Percentiles rank a stretch among this genome's conserved stretches.
Evolutionary conservation across 768 basidiomycete species (phyloP).

Genomic region (Tylopilus plumbeoviolaceoides): DNA sequence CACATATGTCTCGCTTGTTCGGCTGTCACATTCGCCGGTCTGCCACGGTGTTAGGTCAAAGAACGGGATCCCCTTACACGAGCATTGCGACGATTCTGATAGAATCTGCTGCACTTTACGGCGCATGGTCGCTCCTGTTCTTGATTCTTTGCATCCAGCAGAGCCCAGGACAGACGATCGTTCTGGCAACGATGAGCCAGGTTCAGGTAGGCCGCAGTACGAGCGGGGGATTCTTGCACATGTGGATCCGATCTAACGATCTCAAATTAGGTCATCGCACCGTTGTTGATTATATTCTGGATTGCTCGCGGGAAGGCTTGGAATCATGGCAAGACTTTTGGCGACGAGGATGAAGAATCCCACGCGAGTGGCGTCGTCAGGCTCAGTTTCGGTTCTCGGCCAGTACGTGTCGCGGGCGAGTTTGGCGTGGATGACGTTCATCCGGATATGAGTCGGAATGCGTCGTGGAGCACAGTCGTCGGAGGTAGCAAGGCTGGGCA

Average conservation of each 20-base stretch:
- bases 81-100: slow-evolving; percentile 19
- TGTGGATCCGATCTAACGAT: background rate
- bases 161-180: slow-evolving; percentile 15
- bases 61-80: slow-evolving; percentile 19
- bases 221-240: background rate
- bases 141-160: slow-evolving; percentile 15
- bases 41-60: slow-evolving; percentile 8
- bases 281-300: slow-evolving; percentile 26
- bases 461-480: slow-evolving; percentile 12
- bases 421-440: background rate
- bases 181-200: slow-evolving; percentile 22
- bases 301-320: slow-evolving; percentile 20
- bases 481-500: background rate
- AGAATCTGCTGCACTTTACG: slow-evolving; percentile 26
- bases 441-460: background rate
- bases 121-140: slow-evolving; percentile 21
- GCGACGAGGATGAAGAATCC: background rate
- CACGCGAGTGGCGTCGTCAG: background rate
- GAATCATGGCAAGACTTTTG: background rate
- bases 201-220: slow-evolving; percentile 17
- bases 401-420: background rate
- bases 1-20: background rate
- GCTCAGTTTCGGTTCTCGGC: slow-evolving; percentile 10
- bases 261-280: slow-evolving; percentile 19
- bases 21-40: background rate